These are phyloP conservation scores for Penicillium cosmopolitanum DNA, from an alignment of 495 filamentous ascomycete genomes.

Conservation along the genomic window DNA sequence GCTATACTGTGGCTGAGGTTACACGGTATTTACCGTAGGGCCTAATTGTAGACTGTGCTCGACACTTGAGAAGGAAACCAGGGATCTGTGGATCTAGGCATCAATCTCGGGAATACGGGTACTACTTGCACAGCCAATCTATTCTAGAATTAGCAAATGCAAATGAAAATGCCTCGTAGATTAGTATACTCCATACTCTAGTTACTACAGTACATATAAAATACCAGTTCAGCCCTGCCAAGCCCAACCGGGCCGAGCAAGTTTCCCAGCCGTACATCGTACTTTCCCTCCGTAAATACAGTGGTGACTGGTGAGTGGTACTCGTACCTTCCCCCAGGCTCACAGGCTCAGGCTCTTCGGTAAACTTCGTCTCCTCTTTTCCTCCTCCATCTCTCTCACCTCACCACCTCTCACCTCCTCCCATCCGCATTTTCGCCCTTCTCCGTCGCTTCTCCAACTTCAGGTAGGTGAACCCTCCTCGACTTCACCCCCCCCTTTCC, in stretches of 20 bases:
- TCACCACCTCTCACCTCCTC: constrained; percentile 8
- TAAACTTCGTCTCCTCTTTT: constrained; percentile 26
- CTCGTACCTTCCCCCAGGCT: neutral
- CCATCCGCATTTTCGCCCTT: constrained; percentile 6
- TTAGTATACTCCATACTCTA: too few relatives aligned
- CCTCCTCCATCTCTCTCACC: constrained; percentile 14
- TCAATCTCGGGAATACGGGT: too few relatives aligned
- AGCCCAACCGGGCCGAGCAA: constrained; percentile 4
- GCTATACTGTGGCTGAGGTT: constrained; percentile 30
- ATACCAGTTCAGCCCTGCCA: constrained; percentile 8
- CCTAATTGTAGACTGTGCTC: too few relatives aligned
- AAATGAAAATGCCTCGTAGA: too few relatives aligned
- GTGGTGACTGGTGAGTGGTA: neutral
- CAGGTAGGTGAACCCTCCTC: constrained; percentile 18
- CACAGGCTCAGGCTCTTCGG: too few relatives aligned
- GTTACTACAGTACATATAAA: neutral
- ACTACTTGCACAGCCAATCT: too few relatives aligned
- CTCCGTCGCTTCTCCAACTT: constrained; percentile 15
- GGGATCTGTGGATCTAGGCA: too few relatives aligned
- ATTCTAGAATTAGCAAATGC: too few relatives aligned
- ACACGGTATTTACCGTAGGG: constrained; percentile 1
- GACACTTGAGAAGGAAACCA: too few relatives aligned
- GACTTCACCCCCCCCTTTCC: constrained; percentile 6
- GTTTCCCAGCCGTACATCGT: neutral
- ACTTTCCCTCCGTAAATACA: constrained; percentile 18